These are phyloP conservation scores for Nemophila menziesii DNA, from an alignment of 257 asterid species.

Conservation along the genomic window DNA sequence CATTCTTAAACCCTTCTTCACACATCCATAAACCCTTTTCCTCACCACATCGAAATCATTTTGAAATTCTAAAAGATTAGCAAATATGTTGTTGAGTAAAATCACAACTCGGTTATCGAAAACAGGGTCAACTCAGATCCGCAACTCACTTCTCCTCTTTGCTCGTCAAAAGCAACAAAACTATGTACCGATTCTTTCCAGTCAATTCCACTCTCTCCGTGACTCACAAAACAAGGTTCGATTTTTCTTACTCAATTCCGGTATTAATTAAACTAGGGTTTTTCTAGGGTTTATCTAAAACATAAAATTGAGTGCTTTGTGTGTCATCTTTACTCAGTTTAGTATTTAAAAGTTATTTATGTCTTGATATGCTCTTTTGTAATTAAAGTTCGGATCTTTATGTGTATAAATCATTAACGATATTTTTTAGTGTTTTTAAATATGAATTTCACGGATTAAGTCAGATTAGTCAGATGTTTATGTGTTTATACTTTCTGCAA, in stretches of 20 bases:
- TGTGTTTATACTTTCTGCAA: background rate
- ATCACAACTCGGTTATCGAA: slow-evolving; percentile 39
- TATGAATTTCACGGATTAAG: no score
- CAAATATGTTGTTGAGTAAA: slow-evolving; percentile 46
- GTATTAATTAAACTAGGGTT: slow-evolving; percentile 13
- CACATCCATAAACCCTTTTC: background rate
- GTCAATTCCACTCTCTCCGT: slow-evolving; percentile 20
- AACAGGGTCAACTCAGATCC: slow-evolving; percentile 26
- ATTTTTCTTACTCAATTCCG: background rate
- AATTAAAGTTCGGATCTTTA: background rate
- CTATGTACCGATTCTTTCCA: slow-evolving; percentile 15
- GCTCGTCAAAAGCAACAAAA: slow-evolving; percentile 22
- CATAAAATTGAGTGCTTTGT: slow-evolving; percentile 1
- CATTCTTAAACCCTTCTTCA: background rate
- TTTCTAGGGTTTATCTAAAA: slow-evolving; percentile 17
- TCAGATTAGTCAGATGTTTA: no score
- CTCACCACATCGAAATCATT: background rate
- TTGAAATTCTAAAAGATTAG: background rate
- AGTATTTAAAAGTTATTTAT: background rate
- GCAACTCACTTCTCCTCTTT: slow-evolving; percentile 29
- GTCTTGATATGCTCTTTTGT: background rate
- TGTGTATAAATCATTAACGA: background rate
- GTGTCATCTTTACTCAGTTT: background rate
- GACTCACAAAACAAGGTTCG: slow-evolving; percentile 30
- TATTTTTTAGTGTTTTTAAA: no score